Percentiles rank a stretch among this genome's conserved stretches.
Evolutionary conservation across 441 rosid species (phyloP).

Genomic region (Populus hybrid): DNA sequence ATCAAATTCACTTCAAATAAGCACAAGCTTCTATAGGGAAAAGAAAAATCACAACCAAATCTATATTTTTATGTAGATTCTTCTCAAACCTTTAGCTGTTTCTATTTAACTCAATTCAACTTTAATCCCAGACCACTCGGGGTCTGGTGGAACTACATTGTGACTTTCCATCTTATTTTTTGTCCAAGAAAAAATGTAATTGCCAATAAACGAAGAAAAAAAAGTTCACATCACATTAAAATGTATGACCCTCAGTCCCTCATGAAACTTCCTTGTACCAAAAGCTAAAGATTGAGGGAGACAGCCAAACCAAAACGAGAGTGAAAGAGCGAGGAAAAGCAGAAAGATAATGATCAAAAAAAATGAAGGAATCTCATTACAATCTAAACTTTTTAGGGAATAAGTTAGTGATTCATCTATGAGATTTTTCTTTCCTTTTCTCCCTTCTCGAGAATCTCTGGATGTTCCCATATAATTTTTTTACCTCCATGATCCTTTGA

Average conservation of each 20-base stretch:
- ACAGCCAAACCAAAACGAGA: neutral
- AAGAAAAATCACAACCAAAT: neutral
- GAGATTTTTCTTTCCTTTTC: neutral
- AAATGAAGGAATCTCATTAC: neutral
- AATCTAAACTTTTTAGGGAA: neutral
- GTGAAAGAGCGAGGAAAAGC: neutral
- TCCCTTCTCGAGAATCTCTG: neutral
- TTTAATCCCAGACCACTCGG: neutral
- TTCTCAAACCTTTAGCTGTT: neutral
- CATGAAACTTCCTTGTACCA: neutral
- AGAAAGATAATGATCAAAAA: neutral
- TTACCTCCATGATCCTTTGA: neutral
- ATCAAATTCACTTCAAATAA: neutral
- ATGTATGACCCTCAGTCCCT: neutral
- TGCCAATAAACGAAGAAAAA: too few species aligned
- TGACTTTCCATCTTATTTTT: neutral
- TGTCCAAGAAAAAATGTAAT: neutral
- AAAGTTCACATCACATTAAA: too few species aligned
- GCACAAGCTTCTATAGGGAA: neutral
- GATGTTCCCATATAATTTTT: neutral
- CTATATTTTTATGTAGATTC: neutral
- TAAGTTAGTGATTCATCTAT: neutral
- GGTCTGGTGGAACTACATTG: neutral
- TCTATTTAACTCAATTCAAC: too few species aligned
- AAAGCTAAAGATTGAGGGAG: neutral